These are phyloP conservation scores for Pseudocercospora vitis DNA, from an alignment of 2,329 filamentous ascomycete species.

Conservation along the genomic window DNA sequence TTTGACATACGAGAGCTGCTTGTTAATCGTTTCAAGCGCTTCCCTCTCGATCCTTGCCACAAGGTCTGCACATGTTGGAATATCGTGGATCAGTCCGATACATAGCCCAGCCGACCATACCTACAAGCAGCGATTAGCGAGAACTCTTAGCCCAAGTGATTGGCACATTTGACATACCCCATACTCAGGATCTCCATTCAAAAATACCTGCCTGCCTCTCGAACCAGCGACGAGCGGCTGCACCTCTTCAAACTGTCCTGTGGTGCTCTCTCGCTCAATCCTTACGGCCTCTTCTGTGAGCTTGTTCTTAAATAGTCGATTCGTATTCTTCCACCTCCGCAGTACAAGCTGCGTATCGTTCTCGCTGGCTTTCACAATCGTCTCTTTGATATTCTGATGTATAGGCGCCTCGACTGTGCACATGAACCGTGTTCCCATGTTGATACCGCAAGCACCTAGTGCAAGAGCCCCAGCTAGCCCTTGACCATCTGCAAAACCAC, in stretches of 20 bases:
- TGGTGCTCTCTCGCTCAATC: constrained; percentile 76
- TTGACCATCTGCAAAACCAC: constrained; percentile 90
- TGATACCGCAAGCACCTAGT: constrained; percentile 86
- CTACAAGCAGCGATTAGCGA: constrained; percentile 49
- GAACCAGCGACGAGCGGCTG: constrained; percentile 83
- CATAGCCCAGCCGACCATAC: constrained; percentile 98
- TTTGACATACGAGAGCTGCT: constrained; percentile 28
- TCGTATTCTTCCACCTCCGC: constrained; percentile 88
- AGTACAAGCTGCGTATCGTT: constrained; percentile 85
- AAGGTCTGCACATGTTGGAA: constrained; percentile 49
- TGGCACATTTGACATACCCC: constrained; percentile 61
- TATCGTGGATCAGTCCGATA: constrained; percentile 60
- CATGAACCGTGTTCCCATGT: constrained; percentile 98
- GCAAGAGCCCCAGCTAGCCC: constrained; percentile 85
- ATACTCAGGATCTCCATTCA: constrained; percentile 86
- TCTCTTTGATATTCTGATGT: constrained; percentile 86
- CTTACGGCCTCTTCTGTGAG: constrained; percentile 75
- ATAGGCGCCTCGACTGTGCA: constrained; percentile 85
- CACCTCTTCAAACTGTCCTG: constrained; percentile 84
- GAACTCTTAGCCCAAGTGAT: background rate
- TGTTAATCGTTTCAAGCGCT: constrained; percentile 44
- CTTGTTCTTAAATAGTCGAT: constrained; percentile 82
- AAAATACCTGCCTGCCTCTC: constrained; percentile 83
- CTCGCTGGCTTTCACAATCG: constrained; percentile 83
- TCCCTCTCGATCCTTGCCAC: constrained; percentile 47